Conservation (phyloP, 305 asterid genomes). For the Fraxinus albicans region DNA sequence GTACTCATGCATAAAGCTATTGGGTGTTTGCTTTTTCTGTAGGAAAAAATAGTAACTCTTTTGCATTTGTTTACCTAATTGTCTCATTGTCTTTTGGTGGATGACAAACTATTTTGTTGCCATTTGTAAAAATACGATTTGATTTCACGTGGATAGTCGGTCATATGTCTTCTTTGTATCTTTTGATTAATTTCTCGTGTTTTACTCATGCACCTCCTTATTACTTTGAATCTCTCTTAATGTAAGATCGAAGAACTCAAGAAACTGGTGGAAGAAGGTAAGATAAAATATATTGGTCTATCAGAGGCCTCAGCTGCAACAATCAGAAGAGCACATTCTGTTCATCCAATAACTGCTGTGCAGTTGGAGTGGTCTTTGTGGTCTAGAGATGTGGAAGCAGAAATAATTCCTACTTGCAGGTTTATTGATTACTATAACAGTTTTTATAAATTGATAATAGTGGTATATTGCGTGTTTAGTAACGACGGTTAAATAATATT, state of each 20-base stretch:
- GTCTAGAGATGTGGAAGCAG: conserved; percentile 74
- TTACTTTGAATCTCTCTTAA: neutral
- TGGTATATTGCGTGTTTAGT: neutral
- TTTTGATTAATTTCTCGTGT: neutral
- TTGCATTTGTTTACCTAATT: neutral
- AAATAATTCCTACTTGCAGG: conserved; percentile 79
- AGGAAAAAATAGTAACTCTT: neutral
- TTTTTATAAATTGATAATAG: neutral
- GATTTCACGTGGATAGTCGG: neutral
- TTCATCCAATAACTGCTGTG: conserved; percentile 75
- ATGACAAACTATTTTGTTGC: neutral
- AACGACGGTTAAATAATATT: neutral
- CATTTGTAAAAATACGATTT: neutral
- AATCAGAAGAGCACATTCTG: conserved; percentile 84
- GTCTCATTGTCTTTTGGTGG: neutral
- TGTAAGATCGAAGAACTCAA: conserved; percentile 72
- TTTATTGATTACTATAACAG: conserved; percentile 4
- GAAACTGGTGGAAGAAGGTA: conserved; percentile 77
- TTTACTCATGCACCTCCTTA: neutral
- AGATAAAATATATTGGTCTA: conserved; percentile 66
- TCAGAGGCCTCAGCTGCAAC: conserved; percentile 77
- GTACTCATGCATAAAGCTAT: neutral
- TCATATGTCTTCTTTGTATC: neutral
- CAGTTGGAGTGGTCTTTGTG: conserved; percentile 83
- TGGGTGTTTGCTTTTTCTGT: neutral